phyloP scores from a whole-genome alignment of 305 asterid genomes.

The Solanum hybrid region DNA sequence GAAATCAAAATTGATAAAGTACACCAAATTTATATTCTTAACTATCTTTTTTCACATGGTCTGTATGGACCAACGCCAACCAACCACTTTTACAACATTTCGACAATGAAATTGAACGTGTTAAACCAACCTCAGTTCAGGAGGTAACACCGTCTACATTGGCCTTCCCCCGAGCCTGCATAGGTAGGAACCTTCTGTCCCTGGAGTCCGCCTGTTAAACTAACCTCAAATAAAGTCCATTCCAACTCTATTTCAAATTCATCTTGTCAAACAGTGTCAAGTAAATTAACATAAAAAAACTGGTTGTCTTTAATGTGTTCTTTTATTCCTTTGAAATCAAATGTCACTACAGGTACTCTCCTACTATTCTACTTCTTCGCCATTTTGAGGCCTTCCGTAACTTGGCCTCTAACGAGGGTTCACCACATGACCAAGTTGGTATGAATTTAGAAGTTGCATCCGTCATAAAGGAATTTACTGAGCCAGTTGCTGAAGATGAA shows the following conservation, averaged over 20 bases:
- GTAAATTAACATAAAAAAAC: neutral
- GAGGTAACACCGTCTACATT: neutral
- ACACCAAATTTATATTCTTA: neutral
- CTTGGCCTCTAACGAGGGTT: conserved; percentile 61
- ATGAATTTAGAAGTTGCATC: conserved; percentile 77
- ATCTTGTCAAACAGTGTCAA: neutral
- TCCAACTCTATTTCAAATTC: neutral
- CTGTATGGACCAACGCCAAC: neutral
- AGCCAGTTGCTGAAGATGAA: conserved; percentile 48
- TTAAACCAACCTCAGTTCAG: neutral
- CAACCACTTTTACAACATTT: neutral
- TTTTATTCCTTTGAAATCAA: conserved; percentile 8
- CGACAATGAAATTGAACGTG: neutral
- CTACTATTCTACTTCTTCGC: conserved; percentile 86
- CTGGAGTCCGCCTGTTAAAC: neutral
- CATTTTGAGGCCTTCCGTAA: conserved; percentile 82
- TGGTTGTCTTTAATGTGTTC: neutral
- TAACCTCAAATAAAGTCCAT: neutral
- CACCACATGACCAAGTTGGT: conserved; percentile 75
- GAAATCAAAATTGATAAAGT: neutral
- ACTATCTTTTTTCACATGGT: neutral
- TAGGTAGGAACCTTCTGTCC: neutral
- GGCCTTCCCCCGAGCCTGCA: neutral
- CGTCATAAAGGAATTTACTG: conserved; percentile 71
- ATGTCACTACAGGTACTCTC: conserved; percentile 51